These are phyloP conservation scores for Xerocomellus intermedius DNA, from an alignment of 768 basidiomycete species.

Conservation along the genomic window DNA sequence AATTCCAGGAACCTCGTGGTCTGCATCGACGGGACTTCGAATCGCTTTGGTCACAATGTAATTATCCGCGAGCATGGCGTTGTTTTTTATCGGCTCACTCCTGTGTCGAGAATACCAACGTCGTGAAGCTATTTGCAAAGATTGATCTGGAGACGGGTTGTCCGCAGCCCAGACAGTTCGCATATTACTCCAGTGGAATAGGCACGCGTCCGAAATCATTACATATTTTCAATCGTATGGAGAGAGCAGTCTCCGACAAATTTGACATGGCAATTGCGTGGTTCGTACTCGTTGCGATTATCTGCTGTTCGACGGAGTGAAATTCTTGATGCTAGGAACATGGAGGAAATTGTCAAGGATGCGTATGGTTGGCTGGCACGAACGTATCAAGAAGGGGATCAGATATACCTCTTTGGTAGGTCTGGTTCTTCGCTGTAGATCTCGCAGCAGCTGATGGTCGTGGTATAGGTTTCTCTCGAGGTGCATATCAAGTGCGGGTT, in stretches of 20 bases:
- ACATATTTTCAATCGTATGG: not conserved
- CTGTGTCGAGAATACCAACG: constrained; percentile 31
- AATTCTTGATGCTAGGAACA: not conserved
- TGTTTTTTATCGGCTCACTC: not conserved
- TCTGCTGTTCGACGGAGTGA: too few relatives aligned
- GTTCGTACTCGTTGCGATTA: not conserved
- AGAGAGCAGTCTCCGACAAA: not conserved
- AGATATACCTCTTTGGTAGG: not conserved
- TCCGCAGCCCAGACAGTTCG: constrained; percentile 15
- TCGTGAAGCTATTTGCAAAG: constrained; percentile 32
- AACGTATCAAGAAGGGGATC: constrained; percentile 8
- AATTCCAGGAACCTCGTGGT: constrained; percentile 32
- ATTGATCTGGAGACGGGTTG: constrained; percentile 12
- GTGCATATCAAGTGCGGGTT: too few relatives aligned
- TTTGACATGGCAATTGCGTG: not conserved
- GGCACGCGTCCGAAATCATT: constrained; percentile 24
- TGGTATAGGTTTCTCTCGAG: too few relatives aligned
- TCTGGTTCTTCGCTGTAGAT: too few relatives aligned
- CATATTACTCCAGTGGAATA: constrained; percentile 37
- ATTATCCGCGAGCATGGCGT: constrained; percentile 8
- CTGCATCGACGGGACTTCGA: constrained; percentile 22
- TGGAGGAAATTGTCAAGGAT: not conserved
- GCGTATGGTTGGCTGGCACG: not conserved
- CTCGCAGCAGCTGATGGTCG: not conserved
- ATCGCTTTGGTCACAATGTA: constrained; percentile 38